Evolutionary conservation across 169 alveolate species (phyloP), one percentile per base, ranked within the genome.

Genomic region (Pseudocohnilembus persalinus): DNA sequence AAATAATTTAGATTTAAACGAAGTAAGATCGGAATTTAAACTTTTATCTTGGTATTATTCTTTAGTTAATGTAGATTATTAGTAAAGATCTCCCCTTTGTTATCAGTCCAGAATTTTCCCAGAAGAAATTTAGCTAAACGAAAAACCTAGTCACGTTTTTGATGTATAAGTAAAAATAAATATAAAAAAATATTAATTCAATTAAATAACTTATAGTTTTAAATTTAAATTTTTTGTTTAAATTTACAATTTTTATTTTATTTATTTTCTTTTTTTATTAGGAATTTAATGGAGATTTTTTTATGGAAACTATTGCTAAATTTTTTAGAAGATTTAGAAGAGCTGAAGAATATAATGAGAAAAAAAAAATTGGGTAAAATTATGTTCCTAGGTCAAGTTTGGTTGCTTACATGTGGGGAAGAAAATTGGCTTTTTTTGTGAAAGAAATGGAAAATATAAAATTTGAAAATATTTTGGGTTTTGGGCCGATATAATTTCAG

Each of bases 341-440:
- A 26, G 29, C 77, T 28, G 84, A 79, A 63, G 29, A 74, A n/a
- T 28, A 78, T 31, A 20, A 64, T 0, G 1, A 34, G 1, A 31
- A 25, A 16, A 31, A 72, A 28, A 81, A 29, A 74, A 80, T 74
- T 32, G 74, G 74, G 1, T 78, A 64, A 0, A 76, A 73, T 0
- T 65, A 64, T 4, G 11, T 74, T 0, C 74, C 35, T 86, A 79
- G 87, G 75, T 78, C 82, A 29, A 77, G 77, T 74, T 31, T 86
- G 49, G 79, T 81, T 49, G 76, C 87, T 11, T 86, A 80, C 65
- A 65, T 81, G 31, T 86, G 90, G 90, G 90, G 90, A 34, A 64
- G 79, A 34, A 86, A 75, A 75, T 76, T 86, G 73, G 90, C 90
- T 0, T 80, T 74, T 25, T 86, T 86, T 75, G 73, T 72, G 1